Conservation (phyloP, 257 asterid species). For the Nyctanthes arbortristis region DNA sequence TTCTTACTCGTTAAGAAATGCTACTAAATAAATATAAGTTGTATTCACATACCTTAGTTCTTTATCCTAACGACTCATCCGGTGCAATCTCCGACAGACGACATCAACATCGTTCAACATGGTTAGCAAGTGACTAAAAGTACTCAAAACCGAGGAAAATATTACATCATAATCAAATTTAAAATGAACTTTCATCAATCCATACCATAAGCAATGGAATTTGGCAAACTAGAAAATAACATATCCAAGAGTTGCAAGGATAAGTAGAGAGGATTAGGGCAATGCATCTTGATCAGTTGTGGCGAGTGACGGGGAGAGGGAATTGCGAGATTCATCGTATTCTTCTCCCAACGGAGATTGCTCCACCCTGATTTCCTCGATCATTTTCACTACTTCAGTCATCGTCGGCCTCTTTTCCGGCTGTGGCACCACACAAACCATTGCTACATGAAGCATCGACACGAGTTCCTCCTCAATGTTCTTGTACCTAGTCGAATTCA, state of each 20-base stretch:
- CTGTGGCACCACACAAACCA: slow-evolving; percentile 69
- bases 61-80: too few species aligned
- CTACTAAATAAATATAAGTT: too few species aligned
- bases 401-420: slow-evolving; percentile 89
- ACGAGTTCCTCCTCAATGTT: slow-evolving; percentile 90
- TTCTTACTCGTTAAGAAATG: background rate
- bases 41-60: too few species aligned
- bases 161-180: background rate
- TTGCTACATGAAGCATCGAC: slow-evolving; percentile 76
- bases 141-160: background rate
- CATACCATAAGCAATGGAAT: slow-evolving; percentile 3
- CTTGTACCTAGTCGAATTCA: slow-evolving; percentile 65
- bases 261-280: slow-evolving; percentile 18
- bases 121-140: too few species aligned
- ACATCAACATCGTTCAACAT: too few species aligned
- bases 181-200: background rate
- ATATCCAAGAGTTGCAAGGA: background rate
- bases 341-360: slow-evolving; percentile 88
- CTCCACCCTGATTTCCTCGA: slow-evolving; percentile 82
- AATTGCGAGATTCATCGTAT: slow-evolving; percentile 77
- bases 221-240: background rate
- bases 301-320: slow-evolving; percentile 74
- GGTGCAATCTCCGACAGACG: too few species aligned
- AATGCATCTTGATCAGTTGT: slow-evolving; percentile 67
- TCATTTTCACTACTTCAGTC: slow-evolving; percentile 66